Base-by-base conservation (phyloP, 2,329 filamentous ascomycete species). In the Fusarium sp. region DNA sequence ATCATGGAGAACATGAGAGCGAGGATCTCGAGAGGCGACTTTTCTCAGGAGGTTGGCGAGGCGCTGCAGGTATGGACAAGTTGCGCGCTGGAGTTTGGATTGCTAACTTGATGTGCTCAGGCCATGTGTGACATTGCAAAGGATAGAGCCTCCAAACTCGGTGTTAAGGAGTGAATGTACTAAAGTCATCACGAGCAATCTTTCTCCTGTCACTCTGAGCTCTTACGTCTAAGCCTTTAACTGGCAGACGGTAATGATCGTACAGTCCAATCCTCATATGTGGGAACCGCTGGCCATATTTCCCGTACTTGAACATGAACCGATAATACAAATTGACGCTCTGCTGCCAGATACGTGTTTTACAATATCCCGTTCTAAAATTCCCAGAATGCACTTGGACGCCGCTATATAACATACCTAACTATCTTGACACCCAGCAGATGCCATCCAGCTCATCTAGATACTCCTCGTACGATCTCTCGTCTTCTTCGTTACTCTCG, bases 41-140 rank as follows among this genome's bases (percentile, higher is more conserved):
- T 88, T 47, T 76, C 81, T 24, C 80, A 80, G 13, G 93, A 97
- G 78, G 85, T 92, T 60, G 75, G 80, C 53, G 91, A 91, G 67
- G 91, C 86, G 6, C 89, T 97, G 45, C 83, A 90, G 82, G 92
- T 93, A 77, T 64, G 83, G 71, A 32, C 10, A 25, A 25, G 22
- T 29, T 4, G 10, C 15, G n/a, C 32, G 28, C 13, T 8, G 15
- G 12, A n/a, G 25, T 3, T 28, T 38, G 50, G 11, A 11, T 31
- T 46, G 46, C 40, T 61, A n/a, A 53, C 67, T 72, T 55, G 35
- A 19, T 8, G 71, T 48, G 22, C n/a, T 9, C 26, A 53, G 90
- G 93, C 93, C 36, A 97, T 97, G 91, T 92, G 92, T 72, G 91
- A 93, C 70, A 97, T 97, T 72, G 93, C 93, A 28, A 85, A 86